These are phyloP conservation scores for Talaromyces sp. DNA, from an alignment of 2,329 filamentous ascomycete species.

Conservation along the genomic window DNA sequence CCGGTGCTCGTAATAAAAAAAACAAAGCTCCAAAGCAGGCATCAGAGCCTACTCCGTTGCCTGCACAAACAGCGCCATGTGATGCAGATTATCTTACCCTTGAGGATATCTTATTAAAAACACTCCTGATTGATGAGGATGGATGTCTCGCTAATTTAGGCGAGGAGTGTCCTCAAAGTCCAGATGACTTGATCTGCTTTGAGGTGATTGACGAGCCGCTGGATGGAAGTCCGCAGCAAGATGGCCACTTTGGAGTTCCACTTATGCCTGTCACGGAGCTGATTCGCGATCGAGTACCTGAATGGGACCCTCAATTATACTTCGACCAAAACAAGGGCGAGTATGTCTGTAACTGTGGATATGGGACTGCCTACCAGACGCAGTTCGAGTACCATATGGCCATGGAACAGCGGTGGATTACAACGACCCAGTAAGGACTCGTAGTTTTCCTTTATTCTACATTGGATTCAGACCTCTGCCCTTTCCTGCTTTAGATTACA, in stretches of 20 bases:
- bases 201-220: not conserved
- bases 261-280: not conserved
- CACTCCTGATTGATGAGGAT: not conserved
- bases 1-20: too few species aligned
- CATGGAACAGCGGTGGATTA: conserved; percentile 14
- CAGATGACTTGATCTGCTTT: conserved; percentile 3
- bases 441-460: not conserved
- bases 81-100: not conserved
- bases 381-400: conserved; percentile 39
- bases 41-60: not conserved
- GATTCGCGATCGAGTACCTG: not conserved
- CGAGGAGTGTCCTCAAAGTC: not conserved
- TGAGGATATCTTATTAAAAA: not conserved
- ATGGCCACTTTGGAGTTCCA: not conserved
- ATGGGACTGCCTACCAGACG: conserved; percentile 25
- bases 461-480: not conserved
- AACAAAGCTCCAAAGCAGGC: not conserved
- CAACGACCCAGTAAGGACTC: conserved; percentile 14
- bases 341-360: conserved; percentile 41
- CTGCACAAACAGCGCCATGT: not conserved
- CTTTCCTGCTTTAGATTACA: not conserved
- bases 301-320: not conserved
- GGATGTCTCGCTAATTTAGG: not conserved
- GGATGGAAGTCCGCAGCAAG: too few species aligned
- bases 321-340: not conserved